Evolutionary conservation across 1,139 yeast species (phyloP).

Genomic region (Geotrichum histeridarum): DNA sequence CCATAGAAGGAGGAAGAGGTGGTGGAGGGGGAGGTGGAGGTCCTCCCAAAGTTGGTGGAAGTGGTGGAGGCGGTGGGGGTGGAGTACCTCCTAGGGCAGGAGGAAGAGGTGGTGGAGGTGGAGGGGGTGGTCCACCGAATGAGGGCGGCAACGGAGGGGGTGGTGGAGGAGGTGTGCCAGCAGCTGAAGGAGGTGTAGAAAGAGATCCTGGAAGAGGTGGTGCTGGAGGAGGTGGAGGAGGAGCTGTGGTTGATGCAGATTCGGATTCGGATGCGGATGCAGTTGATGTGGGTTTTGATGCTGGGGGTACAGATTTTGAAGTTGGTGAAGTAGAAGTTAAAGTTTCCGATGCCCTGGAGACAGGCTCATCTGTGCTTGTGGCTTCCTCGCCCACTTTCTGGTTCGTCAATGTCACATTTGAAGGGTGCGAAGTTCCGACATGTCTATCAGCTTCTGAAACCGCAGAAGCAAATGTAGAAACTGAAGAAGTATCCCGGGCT

Average conservation of each 20-base stretch:
- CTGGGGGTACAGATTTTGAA: conserved; percentile 38
- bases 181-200: conserved; percentile 27
- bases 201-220: conserved; percentile 36
- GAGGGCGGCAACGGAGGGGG: conserved; percentile 26
- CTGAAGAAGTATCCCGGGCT: neutral
- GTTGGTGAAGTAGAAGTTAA: conserved; percentile 34
- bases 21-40: conserved; percentile 39
- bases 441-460: neutral
- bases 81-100: conserved; percentile 28
- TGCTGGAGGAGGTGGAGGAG: conserved; percentile 39
- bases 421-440: neutral
- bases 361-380: neutral
- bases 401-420: neutral
- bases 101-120: conserved; percentile 33
- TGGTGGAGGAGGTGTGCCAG: conserved; percentile 20
- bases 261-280: conserved; percentile 11
- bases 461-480: neutral
- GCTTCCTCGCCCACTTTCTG: neutral
- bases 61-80: conserved; percentile 28
- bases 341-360: too few relatives aligned
- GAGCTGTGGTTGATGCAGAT: conserved; percentile 37
- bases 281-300: conserved; percentile 19
- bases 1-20: conserved; percentile 27
- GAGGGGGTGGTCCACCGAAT: conserved; percentile 35
- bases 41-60: conserved; percentile 25